Evolutionary conservation across 1,139 yeast species (phyloP).

Genomic region (Suhomyces ambrosiae): DNA sequence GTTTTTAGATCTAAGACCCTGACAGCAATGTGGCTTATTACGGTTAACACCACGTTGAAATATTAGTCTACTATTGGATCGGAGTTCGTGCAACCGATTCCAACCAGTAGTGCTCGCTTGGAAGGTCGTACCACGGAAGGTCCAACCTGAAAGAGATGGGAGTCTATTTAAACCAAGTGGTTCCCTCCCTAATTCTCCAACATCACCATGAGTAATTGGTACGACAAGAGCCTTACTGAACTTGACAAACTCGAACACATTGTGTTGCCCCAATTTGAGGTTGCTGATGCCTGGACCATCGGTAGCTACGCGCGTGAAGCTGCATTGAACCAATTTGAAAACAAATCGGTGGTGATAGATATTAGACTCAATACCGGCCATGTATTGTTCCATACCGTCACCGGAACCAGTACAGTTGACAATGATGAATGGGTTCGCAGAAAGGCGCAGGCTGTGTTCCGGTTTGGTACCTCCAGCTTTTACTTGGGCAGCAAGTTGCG

Average conservation of each 20-base stretch:
- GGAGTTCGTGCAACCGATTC: no score
- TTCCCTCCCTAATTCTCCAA: no score
- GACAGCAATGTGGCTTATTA: no score
- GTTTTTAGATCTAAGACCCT: no score
- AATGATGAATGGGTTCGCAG: constrained; percentile 63
- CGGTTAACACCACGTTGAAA: no score
- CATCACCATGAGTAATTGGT: constrained; percentile 3
- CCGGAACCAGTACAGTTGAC: constrained; percentile 48
- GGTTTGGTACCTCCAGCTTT: constrained; percentile 57
- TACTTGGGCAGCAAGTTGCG: constrained; percentile 53
- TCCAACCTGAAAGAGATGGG: no score
- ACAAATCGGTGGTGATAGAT: constrained; percentile 50
- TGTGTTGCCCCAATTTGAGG: constrained; percentile 27
- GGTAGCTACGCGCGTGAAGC: constrained; percentile 37
- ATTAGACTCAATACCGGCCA: constrained; percentile 54
- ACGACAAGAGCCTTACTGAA: constrained; percentile 1
- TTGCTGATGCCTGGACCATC: constrained; percentile 39
- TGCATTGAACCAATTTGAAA: constrained; percentile 24
- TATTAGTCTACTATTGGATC: no score
- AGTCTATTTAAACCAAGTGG: no score
- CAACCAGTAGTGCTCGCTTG: no score
- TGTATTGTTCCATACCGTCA: constrained; percentile 52
- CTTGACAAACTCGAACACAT: constrained; percentile 15
- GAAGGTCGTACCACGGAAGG: no score
- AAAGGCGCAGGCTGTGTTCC: constrained; percentile 52